phyloP scores from a whole-genome alignment of 1,139 yeast species.

The Geotrichum candidum region DNA sequence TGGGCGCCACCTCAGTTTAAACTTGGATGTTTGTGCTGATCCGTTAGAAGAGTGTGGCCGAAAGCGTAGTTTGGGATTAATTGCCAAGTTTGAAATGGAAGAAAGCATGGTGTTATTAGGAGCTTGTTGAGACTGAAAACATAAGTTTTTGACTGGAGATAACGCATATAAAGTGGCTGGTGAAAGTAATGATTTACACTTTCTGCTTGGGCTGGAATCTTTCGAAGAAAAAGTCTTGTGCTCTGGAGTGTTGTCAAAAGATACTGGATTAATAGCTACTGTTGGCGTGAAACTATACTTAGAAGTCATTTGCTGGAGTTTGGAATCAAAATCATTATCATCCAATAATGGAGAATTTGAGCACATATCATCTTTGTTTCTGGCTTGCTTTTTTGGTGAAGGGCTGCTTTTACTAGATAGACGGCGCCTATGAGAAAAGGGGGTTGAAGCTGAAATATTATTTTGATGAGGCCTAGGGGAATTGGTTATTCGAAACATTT shows the following conservation, averaged over 20 bases:
- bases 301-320: not conserved
- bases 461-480: not conserved
- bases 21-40: not conserved
- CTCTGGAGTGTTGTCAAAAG: not conserved
- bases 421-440: slow-evolving; percentile 1
- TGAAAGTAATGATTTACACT: not conserved
- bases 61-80: not conserved
- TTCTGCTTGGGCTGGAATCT: not conserved
- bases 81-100: not conserved
- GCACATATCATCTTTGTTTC: not conserved
- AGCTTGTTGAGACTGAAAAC: not conserved
- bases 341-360: not conserved
- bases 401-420: not conserved
- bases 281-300: not conserved
- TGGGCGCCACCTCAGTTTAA: not conserved
- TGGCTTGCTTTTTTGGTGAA: slow-evolving; percentile 1
- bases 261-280: not conserved
- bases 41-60: not conserved
- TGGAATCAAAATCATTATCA: no score
- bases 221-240: not conserved
- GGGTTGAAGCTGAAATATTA: not conserved
- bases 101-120: not conserved
- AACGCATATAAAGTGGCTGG: not conserved
- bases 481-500: not conserved
- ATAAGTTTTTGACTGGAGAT: not conserved